phyloP scores from a whole-genome alignment of 2,329 filamentous ascomycete genomes.

The Colletotrichum tofieldiae region DNA sequence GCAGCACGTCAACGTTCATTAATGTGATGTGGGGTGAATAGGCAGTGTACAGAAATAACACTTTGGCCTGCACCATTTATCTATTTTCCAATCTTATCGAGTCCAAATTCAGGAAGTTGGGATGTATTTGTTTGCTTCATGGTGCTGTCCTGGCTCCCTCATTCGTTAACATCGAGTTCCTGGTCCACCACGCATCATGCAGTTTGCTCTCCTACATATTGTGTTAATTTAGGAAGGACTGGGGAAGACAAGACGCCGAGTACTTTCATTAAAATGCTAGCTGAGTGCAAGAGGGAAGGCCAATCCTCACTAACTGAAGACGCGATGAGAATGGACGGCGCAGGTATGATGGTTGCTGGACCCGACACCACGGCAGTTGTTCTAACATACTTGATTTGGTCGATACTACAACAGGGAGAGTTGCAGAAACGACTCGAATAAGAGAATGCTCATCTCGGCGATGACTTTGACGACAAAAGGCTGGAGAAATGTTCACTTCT shows the following conservation, averaged over 20 bases:
- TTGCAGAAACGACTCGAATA: constrained; percentile 52
- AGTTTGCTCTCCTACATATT: too few relatives aligned
- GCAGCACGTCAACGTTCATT: too few relatives aligned
- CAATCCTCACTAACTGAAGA: constrained; percentile 6
- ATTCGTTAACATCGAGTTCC: too few relatives aligned
- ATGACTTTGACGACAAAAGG: constrained; percentile 50
- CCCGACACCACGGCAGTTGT: constrained; percentile 67
- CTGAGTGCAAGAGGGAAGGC: background rate
- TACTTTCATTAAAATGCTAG: constrained; percentile 18
- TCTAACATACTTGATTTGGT: constrained; percentile 64
- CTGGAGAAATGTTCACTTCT: constrained; percentile 58
- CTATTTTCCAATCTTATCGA: too few relatives aligned
- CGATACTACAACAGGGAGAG: constrained; percentile 50
- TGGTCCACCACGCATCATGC: too few relatives aligned
- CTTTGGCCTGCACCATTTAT: too few relatives aligned
- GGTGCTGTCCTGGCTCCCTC: too few relatives aligned
- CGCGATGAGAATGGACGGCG: constrained; percentile 59
- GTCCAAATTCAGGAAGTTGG: too few relatives aligned
- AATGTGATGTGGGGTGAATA: too few relatives aligned
- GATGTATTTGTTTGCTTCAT: too few relatives aligned
- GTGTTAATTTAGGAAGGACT: background rate
- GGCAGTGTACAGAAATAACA: too few relatives aligned
- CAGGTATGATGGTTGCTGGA: constrained; percentile 65
- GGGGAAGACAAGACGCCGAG: constrained; percentile 2
- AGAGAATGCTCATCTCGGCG: constrained; percentile 49